Percentiles rank a stretch among this genome's conserved stretches.
phyloP scores from a whole-genome alignment of 1,284 basidiomycete species.

The Kwoniella shivajii region DNA sequence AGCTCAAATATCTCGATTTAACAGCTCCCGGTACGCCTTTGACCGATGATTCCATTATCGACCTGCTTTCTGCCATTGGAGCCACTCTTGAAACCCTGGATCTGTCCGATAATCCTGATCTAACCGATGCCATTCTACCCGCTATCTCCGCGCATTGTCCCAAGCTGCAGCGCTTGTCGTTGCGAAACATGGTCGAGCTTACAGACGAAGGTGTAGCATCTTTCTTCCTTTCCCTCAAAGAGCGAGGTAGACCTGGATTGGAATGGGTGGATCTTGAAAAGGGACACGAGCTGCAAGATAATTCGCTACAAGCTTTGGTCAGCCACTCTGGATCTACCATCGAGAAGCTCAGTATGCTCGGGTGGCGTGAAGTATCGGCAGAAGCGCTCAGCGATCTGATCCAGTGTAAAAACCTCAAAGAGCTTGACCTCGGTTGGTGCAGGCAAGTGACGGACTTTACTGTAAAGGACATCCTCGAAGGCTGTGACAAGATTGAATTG shows the following conservation, averaged over 20 bases:
- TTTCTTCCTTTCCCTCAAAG: conserved; percentile 63
- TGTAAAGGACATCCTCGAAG: conserved; percentile 69
- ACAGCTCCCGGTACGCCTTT: conserved; percentile 51
- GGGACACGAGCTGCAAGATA: conserved; percentile 61
- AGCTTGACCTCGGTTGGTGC: conserved; percentile 85
- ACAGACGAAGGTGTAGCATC: conserved; percentile 68
- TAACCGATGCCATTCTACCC: conserved; percentile 64
- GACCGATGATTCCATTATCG: conserved; percentile 63
- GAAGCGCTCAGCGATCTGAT: conserved; percentile 63
- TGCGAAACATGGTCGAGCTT: conserved; percentile 66
- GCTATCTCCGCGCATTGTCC: conserved; percentile 63
- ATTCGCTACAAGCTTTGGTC: conserved; percentile 67
- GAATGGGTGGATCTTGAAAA: conserved; percentile 64
- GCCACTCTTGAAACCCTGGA: conserved; percentile 61
- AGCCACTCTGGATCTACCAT: conserved; percentile 69
- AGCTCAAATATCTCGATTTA: conserved; percentile 44
- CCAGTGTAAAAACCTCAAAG: conserved; percentile 59
- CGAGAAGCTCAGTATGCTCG: conserved; percentile 72
- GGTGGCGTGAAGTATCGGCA: conserved; percentile 67
- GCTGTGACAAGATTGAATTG: conserved; percentile 44
- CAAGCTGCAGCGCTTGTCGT: conserved; percentile 61
- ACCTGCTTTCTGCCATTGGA: conserved; percentile 62
- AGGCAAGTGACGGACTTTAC: conserved; percentile 80
- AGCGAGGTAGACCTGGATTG: conserved; percentile 51
- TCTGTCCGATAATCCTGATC: conserved; percentile 64